phyloP scores from a whole-genome alignment of 805 yeast genomes.

The Jamesozyma lodderae region DNA sequence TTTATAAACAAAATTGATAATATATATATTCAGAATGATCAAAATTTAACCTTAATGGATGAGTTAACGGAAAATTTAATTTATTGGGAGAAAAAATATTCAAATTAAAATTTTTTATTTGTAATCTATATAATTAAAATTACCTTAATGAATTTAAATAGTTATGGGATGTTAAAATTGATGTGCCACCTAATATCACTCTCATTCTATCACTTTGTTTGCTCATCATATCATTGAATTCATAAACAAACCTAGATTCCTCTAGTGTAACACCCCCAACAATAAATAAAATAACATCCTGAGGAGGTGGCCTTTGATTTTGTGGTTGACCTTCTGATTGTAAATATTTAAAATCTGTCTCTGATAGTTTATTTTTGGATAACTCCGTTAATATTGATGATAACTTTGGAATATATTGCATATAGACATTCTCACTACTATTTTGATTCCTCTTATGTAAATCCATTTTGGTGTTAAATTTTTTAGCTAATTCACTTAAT shows the following conservation, averaged over 20 bases:
- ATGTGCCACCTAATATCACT: conserved; percentile 74
- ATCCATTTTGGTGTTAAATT: conserved; percentile 29
- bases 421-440: conserved; percentile 60
- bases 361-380: conserved; percentile 30
- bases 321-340: background rate
- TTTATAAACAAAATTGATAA: conserved; percentile 33
- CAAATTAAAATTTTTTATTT: conserved; percentile 6
- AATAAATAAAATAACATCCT: conserved; percentile 61
- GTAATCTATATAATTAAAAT: background rate
- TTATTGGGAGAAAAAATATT: conserved; percentile 69
- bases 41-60: conserved; percentile 61
- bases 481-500: conserved; percentile 27
- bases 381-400: conserved; percentile 28
- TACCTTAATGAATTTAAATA: conserved; percentile 27
- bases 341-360: conserved; percentile 32
- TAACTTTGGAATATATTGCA: conserved; percentile 83
- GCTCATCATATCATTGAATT: conserved; percentile 43
- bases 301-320: conserved; percentile 29
- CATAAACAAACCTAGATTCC: conserved; percentile 76
- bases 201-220: conserved; percentile 42
- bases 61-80: conserved; percentile 59
- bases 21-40: conserved; percentile 44
- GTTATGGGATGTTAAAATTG: conserved; percentile 40
- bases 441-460: conserved; percentile 28
- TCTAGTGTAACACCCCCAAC: conserved; percentile 91